Evolutionary conservation across 495 filamentous ascomycete genomes (phyloP).

Genomic region (Tuber melanosporum): DNA sequence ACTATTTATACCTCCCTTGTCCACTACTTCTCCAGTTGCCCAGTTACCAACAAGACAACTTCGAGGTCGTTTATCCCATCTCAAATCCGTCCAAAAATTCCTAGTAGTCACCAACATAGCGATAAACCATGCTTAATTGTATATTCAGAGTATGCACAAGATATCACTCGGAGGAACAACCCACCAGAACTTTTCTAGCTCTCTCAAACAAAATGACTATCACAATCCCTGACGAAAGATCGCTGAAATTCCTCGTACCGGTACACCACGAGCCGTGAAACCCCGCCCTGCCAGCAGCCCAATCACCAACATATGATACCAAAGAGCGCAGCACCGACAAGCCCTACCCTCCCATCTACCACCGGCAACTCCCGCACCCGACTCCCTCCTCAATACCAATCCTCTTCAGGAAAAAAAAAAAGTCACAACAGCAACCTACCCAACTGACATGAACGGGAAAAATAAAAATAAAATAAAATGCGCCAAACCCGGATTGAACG

Average conservation of each 20-base stretch:
- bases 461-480: slow-evolving; percentile 9
- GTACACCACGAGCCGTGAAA: not conserved
- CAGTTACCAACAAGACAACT: not conserved
- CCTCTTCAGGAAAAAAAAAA: not conserved
- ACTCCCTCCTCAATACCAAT: not conserved
- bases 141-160: not conserved
- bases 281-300: not conserved
- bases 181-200: not conserved
- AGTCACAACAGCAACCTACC: not conserved
- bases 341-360: not conserved
- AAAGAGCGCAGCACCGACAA: not conserved
- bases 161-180: not conserved
- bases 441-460: not conserved
- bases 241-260: not conserved
- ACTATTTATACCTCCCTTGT: not conserved
- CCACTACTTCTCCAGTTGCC: not conserved
- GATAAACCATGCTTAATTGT: not conserved
- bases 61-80: not conserved
- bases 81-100: not conserved
- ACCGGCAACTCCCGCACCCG: not conserved
- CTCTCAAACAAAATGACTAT: not conserved
- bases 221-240: not conserved
- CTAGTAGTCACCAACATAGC: not conserved
- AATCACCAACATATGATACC: not conserved
- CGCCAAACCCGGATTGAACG: slow-evolving; percentile 29